Evolutionary conservation across 1,139 yeast genomes (phyloP).

Genomic region (Candida sp.): DNA sequence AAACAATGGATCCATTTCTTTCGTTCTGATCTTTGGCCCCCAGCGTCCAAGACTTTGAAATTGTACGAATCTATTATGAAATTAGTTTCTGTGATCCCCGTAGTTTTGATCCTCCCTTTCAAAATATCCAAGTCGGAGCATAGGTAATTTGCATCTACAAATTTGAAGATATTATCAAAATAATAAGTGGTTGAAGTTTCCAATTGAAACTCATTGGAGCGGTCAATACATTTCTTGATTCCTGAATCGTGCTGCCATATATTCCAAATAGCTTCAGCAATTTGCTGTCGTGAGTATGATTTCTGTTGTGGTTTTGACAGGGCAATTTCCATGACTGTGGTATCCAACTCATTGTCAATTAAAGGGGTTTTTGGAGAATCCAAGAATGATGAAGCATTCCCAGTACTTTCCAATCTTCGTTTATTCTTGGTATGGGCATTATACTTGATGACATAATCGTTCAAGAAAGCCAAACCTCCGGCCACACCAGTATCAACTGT

Average conservation of each 20-base stretch:
- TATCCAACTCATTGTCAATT: constrained; percentile 7
- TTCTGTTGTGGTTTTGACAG: constrained; percentile 5
- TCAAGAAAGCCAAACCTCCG: constrained; percentile 62
- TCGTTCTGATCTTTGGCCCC: constrained; percentile 95
- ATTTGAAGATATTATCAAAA: constrained; percentile 63
- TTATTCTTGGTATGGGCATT: constrained; percentile 51
- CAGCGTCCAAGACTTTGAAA: constrained; percentile 88
- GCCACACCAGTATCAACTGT: constrained; percentile 66
- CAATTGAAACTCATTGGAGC: constrained; percentile 76
- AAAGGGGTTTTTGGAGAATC: background rate
- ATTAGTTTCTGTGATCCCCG: constrained; percentile 89
- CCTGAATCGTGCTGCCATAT: constrained; percentile 74
- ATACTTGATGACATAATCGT: constrained; percentile 63
- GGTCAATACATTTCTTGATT: constrained; percentile 53
- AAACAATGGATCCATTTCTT: constrained; percentile 97
- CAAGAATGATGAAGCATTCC: constrained; percentile 36
- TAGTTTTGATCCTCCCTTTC: constrained; percentile 89
- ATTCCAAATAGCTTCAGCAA: constrained; percentile 64
- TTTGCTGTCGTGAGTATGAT: constrained; percentile 26
- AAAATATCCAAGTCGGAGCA: constrained; percentile 84
- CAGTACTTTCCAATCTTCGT: constrained; percentile 54
- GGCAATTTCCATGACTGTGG: constrained; percentile 10
- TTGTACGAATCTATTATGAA: constrained; percentile 66
- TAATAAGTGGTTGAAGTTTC: constrained; percentile 80
- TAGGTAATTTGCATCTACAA: constrained; percentile 60